Conservation (phyloP, 2,329 filamentous ascomycete genomes). For the Amauroascus verrucosus region DNA sequence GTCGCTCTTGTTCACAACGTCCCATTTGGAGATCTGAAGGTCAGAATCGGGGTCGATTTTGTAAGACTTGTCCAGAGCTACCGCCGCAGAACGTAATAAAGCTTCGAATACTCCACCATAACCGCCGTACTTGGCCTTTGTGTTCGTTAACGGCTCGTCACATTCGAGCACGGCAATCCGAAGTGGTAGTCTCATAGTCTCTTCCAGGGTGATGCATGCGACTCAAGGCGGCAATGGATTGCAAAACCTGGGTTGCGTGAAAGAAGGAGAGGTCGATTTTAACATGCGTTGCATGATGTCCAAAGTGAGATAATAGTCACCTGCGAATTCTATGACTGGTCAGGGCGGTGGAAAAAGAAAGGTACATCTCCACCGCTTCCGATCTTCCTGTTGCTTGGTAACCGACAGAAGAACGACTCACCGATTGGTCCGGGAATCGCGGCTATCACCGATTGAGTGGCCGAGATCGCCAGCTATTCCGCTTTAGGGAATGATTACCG, state of each 20-base stretch:
- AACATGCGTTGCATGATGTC: neutral
- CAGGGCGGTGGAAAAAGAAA: neutral
- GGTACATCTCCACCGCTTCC: slow-evolving; percentile 2
- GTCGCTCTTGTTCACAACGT: slow-evolving; percentile 56
- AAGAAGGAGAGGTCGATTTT: neutral
- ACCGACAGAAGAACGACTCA: neutral
- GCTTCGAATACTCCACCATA: slow-evolving; percentile 63
- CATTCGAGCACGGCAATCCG: slow-evolving; percentile 82
- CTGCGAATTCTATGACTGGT: neutral
- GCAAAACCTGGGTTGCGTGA: no score
- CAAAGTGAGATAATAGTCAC: neutral
- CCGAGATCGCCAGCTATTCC: neutral
- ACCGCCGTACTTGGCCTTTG: slow-evolving; percentile 54
- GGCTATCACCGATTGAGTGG: neutral
- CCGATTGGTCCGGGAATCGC: neutral
- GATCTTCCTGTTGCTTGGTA: neutral
- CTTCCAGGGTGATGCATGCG: neutral
- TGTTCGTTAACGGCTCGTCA: slow-evolving; percentile 61
- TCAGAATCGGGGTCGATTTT: slow-evolving; percentile 29
- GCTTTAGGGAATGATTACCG: neutral
- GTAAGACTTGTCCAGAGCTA: slow-evolving; percentile 32
- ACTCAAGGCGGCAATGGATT: neutral
- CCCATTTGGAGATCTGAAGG: slow-evolving; percentile 54
- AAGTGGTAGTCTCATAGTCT: slow-evolving; percentile 41
- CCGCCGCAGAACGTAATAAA: slow-evolving; percentile 48